Base-by-base conservation (phyloP, 2,329 filamentous ascomycete genomes). In the Dactylellina sp. region DNA sequence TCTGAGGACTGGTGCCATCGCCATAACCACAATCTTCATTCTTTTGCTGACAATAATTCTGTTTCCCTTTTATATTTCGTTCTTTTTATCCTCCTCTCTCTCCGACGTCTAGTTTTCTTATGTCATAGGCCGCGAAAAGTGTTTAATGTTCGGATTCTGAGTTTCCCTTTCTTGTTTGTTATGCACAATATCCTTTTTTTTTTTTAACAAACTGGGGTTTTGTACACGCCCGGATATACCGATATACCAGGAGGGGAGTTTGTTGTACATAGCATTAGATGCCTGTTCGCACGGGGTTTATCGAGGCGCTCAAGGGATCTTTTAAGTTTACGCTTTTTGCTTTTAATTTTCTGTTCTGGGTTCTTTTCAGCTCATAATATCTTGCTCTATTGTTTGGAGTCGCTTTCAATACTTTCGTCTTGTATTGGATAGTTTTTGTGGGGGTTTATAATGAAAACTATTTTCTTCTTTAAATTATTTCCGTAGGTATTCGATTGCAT, bases 231-330 rank as follows among this genome's bases (percentile, higher is more conserved):
- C 22, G 37, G 53, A 32, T 44, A 18, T 16, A 46, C 42, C 42
- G 42, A 20, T 35, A 20, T 18, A 57, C 53, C 24, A 18, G 53
- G 14, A 3, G 25, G 37, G 47, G 35, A 61, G 42, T 50, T 62
- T 53, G 32, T 18, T 62, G 32, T 62, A 52, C 42, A 40, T 50
- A 62, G 44, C 42, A 50, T 32, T 62, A 57, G 44, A 24, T 40
- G 24, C 42, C 16, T 16, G 7, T 49, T 49, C 37, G 37, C 37
- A 16, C 12, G 44, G 22, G 44, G 44, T 47, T 25, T 47, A 47
- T 47, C 40, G 40, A 44, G 40, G 40, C 40, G 40, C 40, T 20
- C 12, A 44, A 5, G 18, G 40, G 12, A 44, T 44, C 18, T 44
- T 44, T 14, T 44, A 7, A 7, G 35, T 39, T 39, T 39, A 39